Conservation (phyloP, 1,284 basidiomycete genomes). For the Tilletia walkeri region DNA sequence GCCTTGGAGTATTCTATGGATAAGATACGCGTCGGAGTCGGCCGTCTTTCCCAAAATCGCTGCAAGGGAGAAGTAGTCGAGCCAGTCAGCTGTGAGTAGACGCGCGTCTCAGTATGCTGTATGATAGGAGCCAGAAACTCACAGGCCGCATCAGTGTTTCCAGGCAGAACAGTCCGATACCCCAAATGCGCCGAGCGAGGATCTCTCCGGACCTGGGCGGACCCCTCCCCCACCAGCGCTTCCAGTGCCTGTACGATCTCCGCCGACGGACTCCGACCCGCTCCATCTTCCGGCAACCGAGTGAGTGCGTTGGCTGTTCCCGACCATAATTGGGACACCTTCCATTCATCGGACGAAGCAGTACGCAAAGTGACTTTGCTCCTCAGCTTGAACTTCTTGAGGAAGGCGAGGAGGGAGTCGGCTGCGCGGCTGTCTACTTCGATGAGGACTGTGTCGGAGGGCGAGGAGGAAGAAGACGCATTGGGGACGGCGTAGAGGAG, state of each 20-base stretch:
- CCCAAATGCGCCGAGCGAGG: conserved; percentile 39
- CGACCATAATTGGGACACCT: conserved; percentile 79
- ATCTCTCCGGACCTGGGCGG: conserved; percentile 27
- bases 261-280: neutral
- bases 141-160: neutral
- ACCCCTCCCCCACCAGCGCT: neutral
- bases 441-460: conserved; percentile 62
- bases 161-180: conserved; percentile 31
- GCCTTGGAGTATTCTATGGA: conserved; percentile 77
- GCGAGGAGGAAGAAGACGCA: conserved; percentile 47
- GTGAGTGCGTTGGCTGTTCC: conserved; percentile 39
- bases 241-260: conserved; percentile 1
- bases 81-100: neutral
- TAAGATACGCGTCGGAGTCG: conserved; percentile 61
- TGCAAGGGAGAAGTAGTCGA: neutral
- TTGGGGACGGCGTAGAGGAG: conserved; percentile 70
- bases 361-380: conserved; percentile 74
- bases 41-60: neutral
- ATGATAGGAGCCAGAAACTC: neutral
- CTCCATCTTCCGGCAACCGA: neutral
- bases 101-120: too few relatives aligned
- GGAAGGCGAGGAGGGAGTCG: conserved; percentile 64
- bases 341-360: conserved; percentile 72
- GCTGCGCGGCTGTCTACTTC: conserved; percentile 67
- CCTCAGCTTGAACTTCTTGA: conserved; percentile 83